A percentile compares a stretch with the other conserved stretches of the same genome.
Conservation (phyloP, 169 alveolate species). For the Eimeria acervulina region DNA sequence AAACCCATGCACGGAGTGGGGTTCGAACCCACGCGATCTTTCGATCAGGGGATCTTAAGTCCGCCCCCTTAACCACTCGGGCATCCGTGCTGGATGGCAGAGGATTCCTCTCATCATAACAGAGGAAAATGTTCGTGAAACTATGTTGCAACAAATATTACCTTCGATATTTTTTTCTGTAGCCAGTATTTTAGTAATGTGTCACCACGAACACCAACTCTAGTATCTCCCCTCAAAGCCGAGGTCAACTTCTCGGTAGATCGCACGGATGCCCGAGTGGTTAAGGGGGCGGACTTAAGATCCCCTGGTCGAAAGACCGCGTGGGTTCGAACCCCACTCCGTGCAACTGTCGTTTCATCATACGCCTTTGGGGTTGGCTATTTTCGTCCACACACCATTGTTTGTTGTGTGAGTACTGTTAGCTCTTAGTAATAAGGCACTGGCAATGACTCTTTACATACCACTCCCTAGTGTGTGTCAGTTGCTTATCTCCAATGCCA, state of each 20-base stretch:
- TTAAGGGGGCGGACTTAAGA: constrained; percentile 98
- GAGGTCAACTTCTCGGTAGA: rapidly evolving
- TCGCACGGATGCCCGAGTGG: constrained; percentile 98
- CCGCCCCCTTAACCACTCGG: constrained; percentile 99
- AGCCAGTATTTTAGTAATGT: no score
- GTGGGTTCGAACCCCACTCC: constrained; percentile 99
- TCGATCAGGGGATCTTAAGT: constrained; percentile 97
- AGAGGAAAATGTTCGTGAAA: no score
- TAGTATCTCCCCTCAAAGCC: background rate
- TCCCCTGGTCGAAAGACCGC: constrained; percentile 97
- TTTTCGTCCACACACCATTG: background rate
- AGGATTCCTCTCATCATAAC: background rate
- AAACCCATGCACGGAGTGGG: constrained; percentile 96
- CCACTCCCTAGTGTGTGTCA: background rate
- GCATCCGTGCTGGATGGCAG: constrained; percentile 93
- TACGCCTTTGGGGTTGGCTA: background rate
- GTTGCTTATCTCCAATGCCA: background rate
- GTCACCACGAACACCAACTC: background rate
- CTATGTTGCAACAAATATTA: no score
- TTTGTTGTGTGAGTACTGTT: no score
- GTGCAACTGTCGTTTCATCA: constrained; percentile 90
- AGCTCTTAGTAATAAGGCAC: no score
- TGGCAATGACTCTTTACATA: no score
- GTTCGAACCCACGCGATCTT: constrained; percentile 98
- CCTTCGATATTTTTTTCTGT: no score